Conservation (phyloP, 371 early-diverging fungal species). For the Apophysomyces elegans region DNA sequence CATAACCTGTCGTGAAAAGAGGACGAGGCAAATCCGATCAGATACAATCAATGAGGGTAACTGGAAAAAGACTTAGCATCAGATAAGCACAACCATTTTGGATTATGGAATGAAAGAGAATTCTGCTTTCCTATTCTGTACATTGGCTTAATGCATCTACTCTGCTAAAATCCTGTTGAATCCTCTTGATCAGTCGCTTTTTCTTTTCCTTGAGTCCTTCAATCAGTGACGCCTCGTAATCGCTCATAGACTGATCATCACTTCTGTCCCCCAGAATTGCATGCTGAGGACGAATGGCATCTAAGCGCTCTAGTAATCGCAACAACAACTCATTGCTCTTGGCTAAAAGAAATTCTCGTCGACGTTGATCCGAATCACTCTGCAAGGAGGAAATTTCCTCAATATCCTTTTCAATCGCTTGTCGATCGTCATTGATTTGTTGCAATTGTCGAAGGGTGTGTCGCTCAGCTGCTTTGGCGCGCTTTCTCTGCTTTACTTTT, state of each 20-base stretch:
- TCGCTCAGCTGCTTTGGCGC: slow-evolving; percentile 23
- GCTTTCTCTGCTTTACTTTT: slow-evolving; percentile 32
- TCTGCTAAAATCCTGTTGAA: slow-evolving; percentile 17
- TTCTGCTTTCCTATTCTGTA: neutral
- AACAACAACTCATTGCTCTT: slow-evolving; percentile 44
- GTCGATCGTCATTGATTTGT: slow-evolving; percentile 31
- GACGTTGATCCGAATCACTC: slow-evolving; percentile 9
- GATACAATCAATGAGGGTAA: too few relatives aligned
- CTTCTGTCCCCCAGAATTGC: slow-evolving; percentile 25
- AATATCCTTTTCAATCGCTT: slow-evolving; percentile 24
- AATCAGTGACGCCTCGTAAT: slow-evolving; percentile 27
- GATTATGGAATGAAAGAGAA: too few relatives aligned
- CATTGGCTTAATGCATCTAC: neutral
- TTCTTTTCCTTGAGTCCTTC: slow-evolving; percentile 38
- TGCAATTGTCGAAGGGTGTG: slow-evolving; percentile 26
- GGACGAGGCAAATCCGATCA: too few relatives aligned
- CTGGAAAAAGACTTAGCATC: too few relatives aligned
- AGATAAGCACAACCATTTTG: too few relatives aligned
- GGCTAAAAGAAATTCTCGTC: slow-evolving; percentile 30
- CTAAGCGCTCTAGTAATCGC: slow-evolving; percentile 41
- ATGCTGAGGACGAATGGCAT: slow-evolving; percentile 39
- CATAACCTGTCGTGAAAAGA: too few relatives aligned
- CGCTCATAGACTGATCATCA: slow-evolving; percentile 17
- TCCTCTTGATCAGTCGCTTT: slow-evolving; percentile 25
- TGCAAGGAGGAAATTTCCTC: neutral